These are phyloP conservation scores for Solanum chacoense DNA, from an alignment of 305 asterid species.

Conservation along the genomic window DNA sequence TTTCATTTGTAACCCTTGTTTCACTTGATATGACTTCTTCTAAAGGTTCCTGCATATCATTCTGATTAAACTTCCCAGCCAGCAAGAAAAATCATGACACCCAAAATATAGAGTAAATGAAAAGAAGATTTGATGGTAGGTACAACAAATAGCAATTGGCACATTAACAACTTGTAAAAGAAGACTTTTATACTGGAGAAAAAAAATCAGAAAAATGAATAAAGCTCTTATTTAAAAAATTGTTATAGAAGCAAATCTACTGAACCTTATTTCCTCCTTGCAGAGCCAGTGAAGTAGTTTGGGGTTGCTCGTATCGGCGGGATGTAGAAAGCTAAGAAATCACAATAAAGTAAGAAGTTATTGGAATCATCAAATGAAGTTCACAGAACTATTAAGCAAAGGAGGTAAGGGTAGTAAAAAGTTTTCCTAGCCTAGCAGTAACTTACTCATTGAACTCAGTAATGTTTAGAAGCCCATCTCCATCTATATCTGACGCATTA, in stretches of 20 bases:
- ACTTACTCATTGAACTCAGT: slow-evolving; percentile 91
- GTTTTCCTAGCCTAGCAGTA: not conserved
- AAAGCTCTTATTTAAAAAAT: not conserved
- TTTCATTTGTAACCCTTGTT: not conserved
- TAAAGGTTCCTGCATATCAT: not conserved
- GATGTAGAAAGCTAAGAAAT: slow-evolving; percentile 73
- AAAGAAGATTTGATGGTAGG: not conserved
- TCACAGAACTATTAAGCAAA: not conserved
- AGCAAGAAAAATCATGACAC: not conserved
- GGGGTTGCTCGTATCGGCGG: slow-evolving; percentile 74
- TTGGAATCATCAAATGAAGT: slow-evolving; percentile 1
- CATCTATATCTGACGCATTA: slow-evolving; percentile 82
- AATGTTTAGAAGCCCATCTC: slow-evolving; percentile 70
- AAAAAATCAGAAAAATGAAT: not conserved
- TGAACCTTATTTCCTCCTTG: slow-evolving; percentile 89
- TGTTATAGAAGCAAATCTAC: not conserved
- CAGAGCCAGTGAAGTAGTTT: slow-evolving; percentile 74
- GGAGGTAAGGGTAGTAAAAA: not conserved
- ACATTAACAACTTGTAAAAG: not conserved
- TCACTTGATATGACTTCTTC: not conserved
- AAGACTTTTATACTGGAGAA: not conserved
- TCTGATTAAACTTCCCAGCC: not conserved
- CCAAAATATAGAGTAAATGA: not conserved
- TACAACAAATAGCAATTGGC: not conserved
- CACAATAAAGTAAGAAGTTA: slow-evolving; percentile 5